phyloP scores from a whole-genome alignment of 2,329 filamentous ascomycete species.

The Dothideomycetidae sp. region DNA sequence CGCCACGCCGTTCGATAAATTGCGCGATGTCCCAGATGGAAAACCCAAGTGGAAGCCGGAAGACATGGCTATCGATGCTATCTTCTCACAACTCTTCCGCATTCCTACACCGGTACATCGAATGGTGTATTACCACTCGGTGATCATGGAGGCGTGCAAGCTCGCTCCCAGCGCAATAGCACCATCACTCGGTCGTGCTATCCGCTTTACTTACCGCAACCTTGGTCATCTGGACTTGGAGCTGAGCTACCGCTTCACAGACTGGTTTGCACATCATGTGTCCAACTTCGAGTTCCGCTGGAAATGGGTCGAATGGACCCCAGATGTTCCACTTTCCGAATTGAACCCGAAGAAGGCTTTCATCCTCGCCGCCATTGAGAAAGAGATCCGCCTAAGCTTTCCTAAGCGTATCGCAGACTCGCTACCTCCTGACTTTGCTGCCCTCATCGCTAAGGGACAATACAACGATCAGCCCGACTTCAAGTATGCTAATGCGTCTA shows the following conservation, averaged over 20 bases:
- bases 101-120: slow-evolving; percentile 82
- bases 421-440: slow-evolving; percentile 67
- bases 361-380: slow-evolving; percentile 78
- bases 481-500: slow-evolving; percentile 65
- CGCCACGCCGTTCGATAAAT: slow-evolving; percentile 79
- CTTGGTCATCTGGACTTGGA: slow-evolving; percentile 75
- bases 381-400: slow-evolving; percentile 93
- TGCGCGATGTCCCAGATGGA: slow-evolving; percentile 51
- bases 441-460: slow-evolving; percentile 69
- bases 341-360: slow-evolving; percentile 86
- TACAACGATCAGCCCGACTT: slow-evolving; percentile 94
- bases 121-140: slow-evolving; percentile 88
- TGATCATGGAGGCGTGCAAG: slow-evolving; percentile 91
- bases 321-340: slow-evolving; percentile 63
- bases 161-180: slow-evolving; percentile 93
- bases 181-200: slow-evolving; percentile 81
- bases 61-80: slow-evolving; percentile 91
- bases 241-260: slow-evolving; percentile 71
- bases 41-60: slow-evolving; percentile 90
- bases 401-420: slow-evolving; percentile 92
- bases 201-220: slow-evolving; percentile 78
- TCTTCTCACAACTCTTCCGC: slow-evolving; percentile 88
- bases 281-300: slow-evolving; percentile 99
- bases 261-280: slow-evolving; percentile 96
- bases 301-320: slow-evolving; percentile 98